Percentiles rank a stretch among this genome's conserved stretches.
Conservation (phyloP, 352 stramenopile genomes). For the Phytophthora cajani region DNA sequence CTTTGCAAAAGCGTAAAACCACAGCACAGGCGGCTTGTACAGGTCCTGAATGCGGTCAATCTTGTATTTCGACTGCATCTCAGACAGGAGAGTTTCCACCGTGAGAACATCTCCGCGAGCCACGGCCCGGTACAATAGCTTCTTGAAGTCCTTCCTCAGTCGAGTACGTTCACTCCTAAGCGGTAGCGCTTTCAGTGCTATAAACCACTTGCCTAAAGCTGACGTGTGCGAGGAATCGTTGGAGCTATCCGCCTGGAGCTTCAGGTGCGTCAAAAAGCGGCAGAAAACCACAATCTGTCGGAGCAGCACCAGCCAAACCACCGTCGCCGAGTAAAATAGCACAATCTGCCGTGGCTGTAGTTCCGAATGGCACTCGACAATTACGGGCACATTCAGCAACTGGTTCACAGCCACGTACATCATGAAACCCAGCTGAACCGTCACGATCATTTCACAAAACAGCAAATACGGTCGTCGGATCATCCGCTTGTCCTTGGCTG, state of each 20-base stretch:
- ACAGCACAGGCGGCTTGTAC: slow-evolving; percentile 60
- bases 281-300: slow-evolving; percentile 76
- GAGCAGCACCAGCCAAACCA: slow-evolving; percentile 64
- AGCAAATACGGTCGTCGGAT: slow-evolving; percentile 71
- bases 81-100: slow-evolving; percentile 50
- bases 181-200: slow-evolving; percentile 43
- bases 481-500: slow-evolving; percentile 60
- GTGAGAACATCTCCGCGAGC: slow-evolving; percentile 52
- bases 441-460: slow-evolving; percentile 71
- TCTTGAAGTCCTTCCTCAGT: slow-evolving; percentile 63
- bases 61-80: slow-evolving; percentile 40
- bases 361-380: slow-evolving; percentile 50
- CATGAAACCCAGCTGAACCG: slow-evolving; percentile 60
- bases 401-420: slow-evolving; percentile 61
- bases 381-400: slow-evolving; percentile 51
- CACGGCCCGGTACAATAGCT: slow-evolving; percentile 67
- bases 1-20: slow-evolving; percentile 67
- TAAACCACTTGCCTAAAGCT: slow-evolving; percentile 52
- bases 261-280: slow-evolving; percentile 77
- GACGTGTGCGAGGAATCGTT: slow-evolving; percentile 79
- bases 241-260: slow-evolving; percentile 69
- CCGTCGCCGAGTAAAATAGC: slow-evolving; percentile 66
- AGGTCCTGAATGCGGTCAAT: slow-evolving; percentile 47
- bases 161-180: slow-evolving; percentile 31
- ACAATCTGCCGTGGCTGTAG: slow-evolving; percentile 44